Conservation (phyloP, 805 yeast species). For the Metschnikowia peoriensis region DNA sequence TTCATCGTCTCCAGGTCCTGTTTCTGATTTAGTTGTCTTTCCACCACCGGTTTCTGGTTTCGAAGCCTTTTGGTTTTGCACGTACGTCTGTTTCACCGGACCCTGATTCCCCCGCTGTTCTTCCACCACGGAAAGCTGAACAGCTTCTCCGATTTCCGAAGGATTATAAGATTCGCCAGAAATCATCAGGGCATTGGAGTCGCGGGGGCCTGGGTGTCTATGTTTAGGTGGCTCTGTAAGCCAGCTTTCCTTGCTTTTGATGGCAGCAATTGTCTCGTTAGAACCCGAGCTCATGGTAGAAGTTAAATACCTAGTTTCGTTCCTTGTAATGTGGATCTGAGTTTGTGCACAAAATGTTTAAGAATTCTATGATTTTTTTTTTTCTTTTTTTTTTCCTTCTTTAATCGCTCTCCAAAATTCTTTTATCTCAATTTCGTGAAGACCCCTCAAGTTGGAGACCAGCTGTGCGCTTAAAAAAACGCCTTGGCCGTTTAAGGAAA, state of each 20-base stretch:
- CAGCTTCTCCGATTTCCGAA: conserved; percentile 24
- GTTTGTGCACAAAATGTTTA: too few relatives aligned
- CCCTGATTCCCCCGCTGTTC: conserved; percentile 8
- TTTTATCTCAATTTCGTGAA: too few relatives aligned
- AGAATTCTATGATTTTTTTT: too few relatives aligned
- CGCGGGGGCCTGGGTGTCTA: conserved; percentile 1
- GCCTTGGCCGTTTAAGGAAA: too few relatives aligned
- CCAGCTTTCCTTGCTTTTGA: background rate
- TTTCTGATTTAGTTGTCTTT: background rate
- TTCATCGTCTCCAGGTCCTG: conserved; percentile 8
- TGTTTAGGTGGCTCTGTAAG: conserved; percentile 3
- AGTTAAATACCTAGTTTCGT: too few relatives aligned
- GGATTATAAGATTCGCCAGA: conserved; percentile 17
- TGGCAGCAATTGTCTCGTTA: background rate
- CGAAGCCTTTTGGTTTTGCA: background rate
- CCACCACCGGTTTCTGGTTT: background rate
- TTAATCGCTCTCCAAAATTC: too few relatives aligned
- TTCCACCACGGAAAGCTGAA: conserved; percentile 13
- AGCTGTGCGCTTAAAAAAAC: too few relatives aligned
- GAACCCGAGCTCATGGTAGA: conserved; percentile 1
- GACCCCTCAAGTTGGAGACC: too few relatives aligned
- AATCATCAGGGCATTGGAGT: conserved; percentile 10
- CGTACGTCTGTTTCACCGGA: conserved; percentile 14
- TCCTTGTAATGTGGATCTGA: too few relatives aligned
- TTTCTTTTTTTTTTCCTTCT: too few relatives aligned